Conservation (phyloP, 2,329 filamentous ascomycete species). For the Anthostomella pinea region DNA sequence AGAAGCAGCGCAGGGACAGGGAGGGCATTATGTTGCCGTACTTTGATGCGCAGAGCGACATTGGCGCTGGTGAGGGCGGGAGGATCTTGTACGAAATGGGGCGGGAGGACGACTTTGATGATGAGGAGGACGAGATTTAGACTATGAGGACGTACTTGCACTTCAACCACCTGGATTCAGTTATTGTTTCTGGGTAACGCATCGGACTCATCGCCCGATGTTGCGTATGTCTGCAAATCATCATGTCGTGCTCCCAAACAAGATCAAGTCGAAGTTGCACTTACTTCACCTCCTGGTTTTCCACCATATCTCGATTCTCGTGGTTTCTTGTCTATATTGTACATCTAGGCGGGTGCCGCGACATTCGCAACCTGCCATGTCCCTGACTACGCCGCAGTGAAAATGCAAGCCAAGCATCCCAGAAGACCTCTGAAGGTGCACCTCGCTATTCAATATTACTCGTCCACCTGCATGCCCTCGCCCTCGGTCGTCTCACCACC, state of each 20-base stretch:
- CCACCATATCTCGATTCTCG: slow-evolving; percentile 1
- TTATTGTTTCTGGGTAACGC: too few species aligned
- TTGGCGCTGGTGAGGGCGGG: slow-evolving; percentile 78
- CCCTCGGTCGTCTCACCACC: slow-evolving; percentile 37
- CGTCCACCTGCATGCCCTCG: slow-evolving; percentile 47
- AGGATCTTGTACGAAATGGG: slow-evolving; percentile 97
- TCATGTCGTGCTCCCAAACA: background rate
- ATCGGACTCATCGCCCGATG: too few species aligned
- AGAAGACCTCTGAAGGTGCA: too few species aligned
- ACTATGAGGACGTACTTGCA: background rate
- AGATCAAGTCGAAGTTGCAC: too few species aligned
- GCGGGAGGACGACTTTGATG: slow-evolving; percentile 92
- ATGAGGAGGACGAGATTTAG: slow-evolving; percentile 58
- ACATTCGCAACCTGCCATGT: too few species aligned
- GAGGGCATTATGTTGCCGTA: slow-evolving; percentile 92
- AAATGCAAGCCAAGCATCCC: too few species aligned
- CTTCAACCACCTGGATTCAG: too few species aligned
- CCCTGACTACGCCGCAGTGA: too few species aligned
- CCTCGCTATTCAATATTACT: too few species aligned
- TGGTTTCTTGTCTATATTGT: slow-evolving; percentile 20
- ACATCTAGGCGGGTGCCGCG: too few species aligned
- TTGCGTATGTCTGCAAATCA: background rate
- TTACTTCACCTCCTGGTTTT: too few species aligned
- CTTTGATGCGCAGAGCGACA: slow-evolving; percentile 88
- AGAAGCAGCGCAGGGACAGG: slow-evolving; percentile 81